Base-by-base conservation (phyloP, 148 eudicot species). In the Rhododendron kiyosumense region DNA sequence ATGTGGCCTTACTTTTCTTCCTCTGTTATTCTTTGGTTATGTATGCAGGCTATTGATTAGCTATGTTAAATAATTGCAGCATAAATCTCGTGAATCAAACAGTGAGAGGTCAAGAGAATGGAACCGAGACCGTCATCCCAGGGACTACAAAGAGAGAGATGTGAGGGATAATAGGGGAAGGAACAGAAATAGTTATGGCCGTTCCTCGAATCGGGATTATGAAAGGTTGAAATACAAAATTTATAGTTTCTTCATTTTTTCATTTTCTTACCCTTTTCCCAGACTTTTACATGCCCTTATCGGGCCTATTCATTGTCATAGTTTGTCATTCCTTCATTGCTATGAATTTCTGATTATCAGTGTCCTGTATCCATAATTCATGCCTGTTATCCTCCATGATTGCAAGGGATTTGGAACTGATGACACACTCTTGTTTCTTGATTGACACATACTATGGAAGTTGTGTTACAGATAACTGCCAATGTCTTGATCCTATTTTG, bases 91-190 rank as follows among this genome's bases (percentile, higher is more conserved):
- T 85, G 91, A 90, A 46, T 81, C 87, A 34, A 92, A 91, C 69
- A 81, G 86, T 76, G 94, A 90, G 48, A 89, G 86, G 88, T 85
- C 90, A 28, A 93, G 88, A 86, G 96, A 94, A 3, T 46, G 86
- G 78, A 86, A 87, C 69, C 90, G 90, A 73, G 92, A 88, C n/a
- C 85, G 88, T 77, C 88, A 88, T 79, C 88, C 89, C 81, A 86
- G 92, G 91, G 90, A 91, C 67, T 86, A 89, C 79, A 85, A 84
- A 75, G 93, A 87, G 83, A 92, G 88, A 86, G 89, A 83, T 90
- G 90, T 65, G 34, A 91, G 93, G 83, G 91, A 91, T 81, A 88
- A 88, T 46, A 92, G 94, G 83, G 90, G 94, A 87, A 93, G 95
- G 85, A 89, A 88, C 41, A 88, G 85, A 86, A 52, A 86, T 67